Evolutionary conservation across 2,329 filamentous ascomycete genomes (phyloP).

Genomic region (Ophiostoma pallidulum): DNA sequence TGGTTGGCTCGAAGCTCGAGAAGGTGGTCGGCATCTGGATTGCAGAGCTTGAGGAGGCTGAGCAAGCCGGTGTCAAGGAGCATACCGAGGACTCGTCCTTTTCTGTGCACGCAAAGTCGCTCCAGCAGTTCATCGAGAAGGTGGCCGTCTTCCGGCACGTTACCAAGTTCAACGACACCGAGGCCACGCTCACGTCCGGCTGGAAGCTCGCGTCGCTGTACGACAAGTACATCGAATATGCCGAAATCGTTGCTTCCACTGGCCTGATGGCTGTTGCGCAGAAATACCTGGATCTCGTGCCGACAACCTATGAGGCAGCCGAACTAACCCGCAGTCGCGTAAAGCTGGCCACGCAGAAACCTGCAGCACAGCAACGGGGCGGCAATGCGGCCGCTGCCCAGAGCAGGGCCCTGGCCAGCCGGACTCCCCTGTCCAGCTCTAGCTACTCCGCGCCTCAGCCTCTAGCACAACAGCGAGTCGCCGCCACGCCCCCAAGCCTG

Average conservation of each 20-base stretch:
- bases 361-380: constrained; percentile 23
- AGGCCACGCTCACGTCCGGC: constrained; percentile 59
- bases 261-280: constrained; percentile 80
- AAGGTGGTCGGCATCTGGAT: constrained; percentile 97
- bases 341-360: constrained; percentile 66
- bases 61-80: constrained; percentile 63
- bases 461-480: not conserved
- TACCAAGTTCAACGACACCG: constrained; percentile 77
- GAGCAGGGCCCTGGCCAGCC: constrained; percentile 24
- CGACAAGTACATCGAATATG: constrained; percentile 93
- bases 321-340: constrained; percentile 81
- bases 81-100: constrained; percentile 69
- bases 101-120: constrained; percentile 76
- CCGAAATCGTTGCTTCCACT: constrained; percentile 84
- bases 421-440: constrained; percentile 5
- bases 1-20: constrained; percentile 91
- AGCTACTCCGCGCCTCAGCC: constrained; percentile 41
- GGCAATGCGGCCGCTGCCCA: constrained; percentile 17
- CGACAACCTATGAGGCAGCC: constrained; percentile 72
- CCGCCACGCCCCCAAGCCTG: constrained; percentile 21
- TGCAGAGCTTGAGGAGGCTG: constrained; percentile 74
- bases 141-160: constrained; percentile 94
- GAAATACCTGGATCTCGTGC: constrained; percentile 83
- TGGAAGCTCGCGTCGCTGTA: constrained; percentile 90
- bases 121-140: constrained; percentile 96